Evolutionary conservation across 2,329 filamentous ascomycete genomes (phyloP), one percentile per base, ranked within the genome.

Genomic region (Aspergillus versicolor): DNA sequence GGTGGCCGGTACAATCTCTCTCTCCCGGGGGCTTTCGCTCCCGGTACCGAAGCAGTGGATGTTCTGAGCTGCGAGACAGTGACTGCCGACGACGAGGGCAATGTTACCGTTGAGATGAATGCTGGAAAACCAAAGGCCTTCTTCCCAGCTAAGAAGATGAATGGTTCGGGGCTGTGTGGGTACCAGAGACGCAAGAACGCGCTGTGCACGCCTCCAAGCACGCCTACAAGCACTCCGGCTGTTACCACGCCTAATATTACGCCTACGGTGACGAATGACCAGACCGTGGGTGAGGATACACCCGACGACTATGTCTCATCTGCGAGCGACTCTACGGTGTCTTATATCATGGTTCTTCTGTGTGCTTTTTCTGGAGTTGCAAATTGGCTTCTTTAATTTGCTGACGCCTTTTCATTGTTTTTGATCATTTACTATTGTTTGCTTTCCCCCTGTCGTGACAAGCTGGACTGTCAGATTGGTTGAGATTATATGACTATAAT

Each of bases 111-210:
- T 6, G 51, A 61, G 7, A 68, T 71, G 67, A 52, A 63, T 30
- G 54, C 61, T 17, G 69, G 69, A 15, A 59, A 66, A 49, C 69
- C 70, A 1, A 63, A 63, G n/a, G 66, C 70, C 15, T 64, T 70
- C 43, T 71, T 64, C 49, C 69, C 68, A 7, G 58, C 57, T 1
- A 27, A 54, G 8, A 61, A 65, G 13, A 59, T 71, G 61, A 50
- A 60, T 4, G 65, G 67, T n/a, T 68, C 65, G 48, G 65, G 65
- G 9, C 53, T 71, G 27, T 71, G 69, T 45, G 67, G 69, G 4
- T 64, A 49, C 32, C 17, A 41, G 6, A 37, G 24, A 22, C 4
- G 40, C 24, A 56, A 51, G 38, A 30, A 12, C 3, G 19, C 9
- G 17, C 8, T 42, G 27, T 45, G 17, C 15, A 48, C 32, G 22